Base-by-base conservation (phyloP, 163 green algal genomes). In the Chlorella variabilis region DNA sequence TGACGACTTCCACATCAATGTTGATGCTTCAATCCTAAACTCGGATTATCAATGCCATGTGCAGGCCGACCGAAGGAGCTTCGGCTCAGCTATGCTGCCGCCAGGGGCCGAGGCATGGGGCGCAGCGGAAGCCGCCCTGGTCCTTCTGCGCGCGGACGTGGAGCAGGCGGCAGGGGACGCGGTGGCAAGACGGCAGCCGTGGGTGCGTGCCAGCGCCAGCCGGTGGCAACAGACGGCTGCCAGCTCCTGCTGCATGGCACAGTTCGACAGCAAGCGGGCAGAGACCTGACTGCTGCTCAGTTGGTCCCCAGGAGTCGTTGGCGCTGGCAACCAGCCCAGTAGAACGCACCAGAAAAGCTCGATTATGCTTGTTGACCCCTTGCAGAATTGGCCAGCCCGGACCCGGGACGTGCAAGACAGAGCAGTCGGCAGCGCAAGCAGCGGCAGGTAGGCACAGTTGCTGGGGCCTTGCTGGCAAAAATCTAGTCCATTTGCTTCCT, bases 41-140 rank as follows among this genome's bases (percentile, higher is more conserved):
- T 29, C 54, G 54, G 6, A 9, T 29, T 45, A 25, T 42, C n/a
- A n/a, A n/a, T n/a, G n/a, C n/a, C 18, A n/a, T 20, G 54, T 42
- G 39, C 76, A 82, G 76, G 76, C 4, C 41, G 65, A 4, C 76
- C 77, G 5, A 83, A 83, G 77, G 67, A 77, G 70, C 74, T 86
- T 29, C 78, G 78, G 38, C 77, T 89, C 17, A 78, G 70, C 65
- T 89, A 89, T 48, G 56, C 45, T 23, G 85, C 85, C 15, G 85
- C 85, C 20, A 67, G 80, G 20, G 80, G 85, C 25, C 75, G 80
- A 8, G 85, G 85, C 61, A 54, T 86, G n/a, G 76, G 73, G 4
- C 74, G 84, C n/a, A 45, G 75, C 23, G 42, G 58, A 2, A 11
- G 75, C 42, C 65, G 83, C 9, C 27, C 23, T 33, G 54, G 54